Evolutionary conservation across 257 asterid species (phyloP).

Genomic region (Penstemon barbatus): DNA sequence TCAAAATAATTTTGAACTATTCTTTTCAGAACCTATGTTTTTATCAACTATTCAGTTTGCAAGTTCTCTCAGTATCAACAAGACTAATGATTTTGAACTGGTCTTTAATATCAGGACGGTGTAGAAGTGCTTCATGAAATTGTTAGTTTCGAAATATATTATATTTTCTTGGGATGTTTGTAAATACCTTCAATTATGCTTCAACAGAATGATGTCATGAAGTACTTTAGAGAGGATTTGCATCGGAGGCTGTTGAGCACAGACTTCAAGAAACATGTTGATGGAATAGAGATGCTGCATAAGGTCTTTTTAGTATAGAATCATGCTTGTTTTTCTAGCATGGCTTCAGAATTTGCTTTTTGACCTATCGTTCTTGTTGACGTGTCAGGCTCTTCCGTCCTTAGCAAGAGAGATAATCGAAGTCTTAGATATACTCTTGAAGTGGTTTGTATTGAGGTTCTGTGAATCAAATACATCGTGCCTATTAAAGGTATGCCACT

Average conservation of each 20-base stretch:
- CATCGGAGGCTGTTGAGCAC: conserved; percentile 81
- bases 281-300: conserved; percentile 97
- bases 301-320: conserved; percentile 54
- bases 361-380: conserved; percentile 29
- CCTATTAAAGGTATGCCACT: conserved; percentile 65
- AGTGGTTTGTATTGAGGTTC: conserved; percentile 90
- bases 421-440: conserved; percentile 84
- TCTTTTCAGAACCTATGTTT: conserved; percentile 16
- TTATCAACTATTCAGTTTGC: not conserved
- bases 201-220: conserved; percentile 80
- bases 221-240: conserved; percentile 92
- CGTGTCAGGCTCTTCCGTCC: conserved; percentile 80
- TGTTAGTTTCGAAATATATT: conserved; percentile 2
- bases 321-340: not conserved
- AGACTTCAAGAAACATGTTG: conserved; percentile 97
- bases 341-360: conserved; percentile 27
- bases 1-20: not conserved
- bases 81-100: not conserved
- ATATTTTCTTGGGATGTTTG: conserved; percentile 21
- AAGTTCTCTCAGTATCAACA: not conserved
- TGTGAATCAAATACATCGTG: conserved; percentile 95
- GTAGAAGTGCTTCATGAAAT: conserved; percentile 9
- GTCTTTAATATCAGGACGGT: not conserved
- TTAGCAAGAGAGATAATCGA: conserved; percentile 71
- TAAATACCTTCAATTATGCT: conserved; percentile 20